Conservation (phyloP, 345 rosid species). For the Eucalyptus caleyi region DNA sequence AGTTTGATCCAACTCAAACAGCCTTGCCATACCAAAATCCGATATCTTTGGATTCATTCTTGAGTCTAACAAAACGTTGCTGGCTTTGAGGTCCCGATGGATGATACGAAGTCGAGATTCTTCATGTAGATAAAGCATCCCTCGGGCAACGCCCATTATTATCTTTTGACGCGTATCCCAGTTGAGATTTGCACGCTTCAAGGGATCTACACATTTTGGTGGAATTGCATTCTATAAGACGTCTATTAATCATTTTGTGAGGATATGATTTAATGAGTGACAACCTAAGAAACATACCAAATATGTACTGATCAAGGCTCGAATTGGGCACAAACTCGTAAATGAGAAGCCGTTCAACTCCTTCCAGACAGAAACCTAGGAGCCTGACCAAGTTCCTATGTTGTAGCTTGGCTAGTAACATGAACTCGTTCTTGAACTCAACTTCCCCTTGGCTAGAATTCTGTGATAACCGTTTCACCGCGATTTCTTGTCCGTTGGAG, state of each 20-base stretch:
- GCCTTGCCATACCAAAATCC: constrained; percentile 40
- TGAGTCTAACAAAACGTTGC: constrained; percentile 25
- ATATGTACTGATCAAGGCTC: constrained; percentile 24
- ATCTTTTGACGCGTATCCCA: constrained; percentile 24
- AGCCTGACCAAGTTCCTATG: constrained; percentile 30
- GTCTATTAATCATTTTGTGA: neutral
- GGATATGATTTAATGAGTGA: neutral
- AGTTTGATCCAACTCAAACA: constrained; percentile 22
- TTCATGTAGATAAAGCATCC: constrained; percentile 37
- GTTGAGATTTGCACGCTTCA: neutral
- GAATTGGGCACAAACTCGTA: constrained; percentile 32
- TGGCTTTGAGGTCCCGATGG: constrained; percentile 33
- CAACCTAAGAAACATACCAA: neutral
- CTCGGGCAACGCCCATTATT: constrained; percentile 22
- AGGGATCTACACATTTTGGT: neutral
- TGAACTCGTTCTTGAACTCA: constrained; percentile 29
- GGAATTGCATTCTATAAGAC: neutral
- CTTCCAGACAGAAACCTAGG: constrained; percentile 22
- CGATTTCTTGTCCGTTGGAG: constrained; percentile 5
- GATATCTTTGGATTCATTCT: constrained; percentile 30
- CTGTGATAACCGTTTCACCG: constrained; percentile 14
- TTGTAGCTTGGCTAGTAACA: constrained; percentile 28
- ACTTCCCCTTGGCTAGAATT: constrained; percentile 19
- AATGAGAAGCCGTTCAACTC: constrained; percentile 23
- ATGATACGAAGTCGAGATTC: constrained; percentile 27